A percentile compares a stretch with the other conserved stretches of the same genome.
phyloP scores from a whole-genome alignment of 2,329 filamentous ascomycete species.

The Fusarium musae region DNA sequence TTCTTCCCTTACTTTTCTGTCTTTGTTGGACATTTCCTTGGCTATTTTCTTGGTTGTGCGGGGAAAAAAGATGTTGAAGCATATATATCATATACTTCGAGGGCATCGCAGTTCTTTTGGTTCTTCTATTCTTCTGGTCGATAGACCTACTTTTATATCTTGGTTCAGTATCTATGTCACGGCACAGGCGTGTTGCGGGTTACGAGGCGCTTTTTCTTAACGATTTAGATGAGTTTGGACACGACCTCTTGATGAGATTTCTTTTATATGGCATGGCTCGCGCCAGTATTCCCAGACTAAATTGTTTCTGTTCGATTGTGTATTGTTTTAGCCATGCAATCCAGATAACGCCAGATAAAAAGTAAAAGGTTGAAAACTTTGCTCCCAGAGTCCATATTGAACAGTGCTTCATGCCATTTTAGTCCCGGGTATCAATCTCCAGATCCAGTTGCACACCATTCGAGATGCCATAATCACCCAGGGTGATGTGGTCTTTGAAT shows the following conservation, averaged over 20 bases:
- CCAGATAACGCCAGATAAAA: not conserved
- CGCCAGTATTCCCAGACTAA: not conserved
- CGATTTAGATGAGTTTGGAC: not conserved
- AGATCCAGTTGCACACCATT: slow-evolving; percentile 81
- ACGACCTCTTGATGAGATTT: not conserved
- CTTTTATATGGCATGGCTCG: not conserved
- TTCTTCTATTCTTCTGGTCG: not conserved
- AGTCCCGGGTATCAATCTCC: slow-evolving; percentile 71
- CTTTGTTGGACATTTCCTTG: not conserved
- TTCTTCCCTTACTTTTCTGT: not conserved
- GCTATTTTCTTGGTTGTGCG: not conserved
- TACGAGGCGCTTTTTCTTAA: not conserved
- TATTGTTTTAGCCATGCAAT: not conserved
- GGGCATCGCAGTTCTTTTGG: not conserved
- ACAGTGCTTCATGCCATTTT: slow-evolving; percentile 34
- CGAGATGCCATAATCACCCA: slow-evolving; percentile 94
- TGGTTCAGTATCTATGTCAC: not conserved
- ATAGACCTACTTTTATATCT: not conserved
- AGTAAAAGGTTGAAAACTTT: not conserved
- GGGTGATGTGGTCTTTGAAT: slow-evolving; percentile 88
- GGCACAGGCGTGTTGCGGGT: not conserved
- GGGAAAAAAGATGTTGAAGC: not conserved
- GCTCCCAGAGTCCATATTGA: not conserved
- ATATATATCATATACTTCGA: not conserved
- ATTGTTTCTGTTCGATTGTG: not conserved